A percentile compares a stretch with the other conserved stretches of the same genome.
Evolutionary conservation across 257 asterid genomes (phyloP).

Genomic region (Handroanthus guayacan): DNA sequence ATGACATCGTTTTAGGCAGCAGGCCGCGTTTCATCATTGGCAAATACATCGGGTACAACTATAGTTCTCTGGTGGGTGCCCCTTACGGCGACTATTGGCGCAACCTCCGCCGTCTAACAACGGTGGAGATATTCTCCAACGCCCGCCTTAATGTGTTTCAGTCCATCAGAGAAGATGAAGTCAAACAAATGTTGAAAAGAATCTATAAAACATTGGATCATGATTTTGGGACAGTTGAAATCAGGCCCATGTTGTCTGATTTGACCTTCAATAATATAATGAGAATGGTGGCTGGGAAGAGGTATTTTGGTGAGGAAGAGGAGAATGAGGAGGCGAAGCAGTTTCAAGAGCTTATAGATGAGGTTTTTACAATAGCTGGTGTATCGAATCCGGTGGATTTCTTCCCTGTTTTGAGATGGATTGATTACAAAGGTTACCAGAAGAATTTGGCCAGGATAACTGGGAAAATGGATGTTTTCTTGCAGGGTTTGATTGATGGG

Average conservation of each 20-base stretch:
- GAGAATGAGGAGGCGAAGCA: background rate
- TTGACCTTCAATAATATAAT: background rate
- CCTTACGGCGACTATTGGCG: slow-evolving; percentile 22
- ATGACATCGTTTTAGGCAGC: slow-evolving; percentile 59
- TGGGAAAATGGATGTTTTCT: slow-evolving; percentile 34
- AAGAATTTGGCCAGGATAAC: slow-evolving; percentile 27
- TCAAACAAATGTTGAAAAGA: background rate
- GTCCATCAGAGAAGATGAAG: slow-evolving; percentile 10
- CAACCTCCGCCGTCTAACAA: slow-evolving; percentile 20
- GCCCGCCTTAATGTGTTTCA: slow-evolving; percentile 17
- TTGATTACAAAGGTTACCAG: slow-evolving; percentile 37
- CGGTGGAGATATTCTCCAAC: slow-evolving; percentile 15
- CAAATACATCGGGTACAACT: background rate
- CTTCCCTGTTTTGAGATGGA: slow-evolving; percentile 46
- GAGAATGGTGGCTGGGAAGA: background rate
- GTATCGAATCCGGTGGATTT: background rate
- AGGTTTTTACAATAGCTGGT: background rate
- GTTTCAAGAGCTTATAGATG: background rate
- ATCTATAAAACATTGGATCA: background rate
- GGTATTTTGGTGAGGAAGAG: background rate
- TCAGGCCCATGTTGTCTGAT: background rate
- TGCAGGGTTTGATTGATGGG: slow-evolving; percentile 42
- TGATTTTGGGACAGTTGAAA: background rate
- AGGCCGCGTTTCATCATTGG: slow-evolving; percentile 44
- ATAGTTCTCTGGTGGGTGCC: background rate